Percentiles rank a stretch among this genome's conserved stretches.
These are phyloP conservation scores for Paramecium primaurelia DNA, from an alignment of 73 alveolate species.

Conservation along the genomic window DNA sequence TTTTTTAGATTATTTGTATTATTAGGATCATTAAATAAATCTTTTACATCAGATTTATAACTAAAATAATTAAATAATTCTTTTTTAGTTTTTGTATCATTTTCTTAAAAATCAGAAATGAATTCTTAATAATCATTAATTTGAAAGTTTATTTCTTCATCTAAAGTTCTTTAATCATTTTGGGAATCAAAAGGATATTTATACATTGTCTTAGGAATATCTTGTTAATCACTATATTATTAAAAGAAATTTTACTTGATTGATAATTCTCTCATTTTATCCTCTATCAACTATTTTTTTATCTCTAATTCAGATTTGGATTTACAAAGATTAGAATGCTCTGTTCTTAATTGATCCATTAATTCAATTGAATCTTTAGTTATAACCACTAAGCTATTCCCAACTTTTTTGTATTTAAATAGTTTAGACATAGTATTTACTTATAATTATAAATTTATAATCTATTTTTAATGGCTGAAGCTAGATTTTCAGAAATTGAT, in stretches of 20 bases:
- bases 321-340: neutral
- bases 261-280: neutral
- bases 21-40: neutral
- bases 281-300: neutral
- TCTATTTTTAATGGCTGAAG: constrained; percentile 7
- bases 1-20: neutral
- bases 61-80: neutral
- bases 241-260: neutral
- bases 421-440: neutral
- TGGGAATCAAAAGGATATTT: neutral
- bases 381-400: neutral
- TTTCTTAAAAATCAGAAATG: neutral
- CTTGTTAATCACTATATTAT: neutral
- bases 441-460: neutral
- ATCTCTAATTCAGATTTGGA: neutral
- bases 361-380: neutral
- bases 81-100: neutral
- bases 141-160: neutral
- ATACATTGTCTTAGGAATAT: neutral
- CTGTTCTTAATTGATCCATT: neutral
- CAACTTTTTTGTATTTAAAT: neutral
- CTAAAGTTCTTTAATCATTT: neutral
- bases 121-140: neutral
- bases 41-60: neutral
- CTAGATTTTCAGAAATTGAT: neutral